Conservation (phyloP, 2,329 filamentous ascomycete species). For the Reticulascus tulasneorum region DNA sequence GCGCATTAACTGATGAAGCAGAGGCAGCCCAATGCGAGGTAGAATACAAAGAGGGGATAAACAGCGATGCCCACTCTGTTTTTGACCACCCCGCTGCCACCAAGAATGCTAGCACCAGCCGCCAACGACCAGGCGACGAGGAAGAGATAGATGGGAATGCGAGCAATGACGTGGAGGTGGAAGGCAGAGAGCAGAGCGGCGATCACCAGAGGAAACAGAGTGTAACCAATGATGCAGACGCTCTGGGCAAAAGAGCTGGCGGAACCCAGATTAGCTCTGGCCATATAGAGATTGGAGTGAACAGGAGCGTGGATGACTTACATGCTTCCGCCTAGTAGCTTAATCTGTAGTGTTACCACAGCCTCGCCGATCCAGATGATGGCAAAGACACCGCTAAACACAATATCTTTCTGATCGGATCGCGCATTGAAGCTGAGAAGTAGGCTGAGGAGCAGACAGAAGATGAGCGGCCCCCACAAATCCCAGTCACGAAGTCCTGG, state of each 20-base stretch:
- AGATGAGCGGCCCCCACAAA: conserved; percentile 93
- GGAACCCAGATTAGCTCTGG: neutral
- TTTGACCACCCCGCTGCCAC: conserved; percentile 91
- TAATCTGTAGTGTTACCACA: conserved; percentile 96
- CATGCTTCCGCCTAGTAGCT: conserved; percentile 94
- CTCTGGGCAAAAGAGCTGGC: conserved; percentile 93
- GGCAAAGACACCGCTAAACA: conserved; percentile 95
- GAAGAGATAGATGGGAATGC: conserved; percentile 87
- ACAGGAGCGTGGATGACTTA: conserved; percentile 45
- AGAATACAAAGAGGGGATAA: conserved; percentile 93
- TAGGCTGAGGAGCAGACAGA: conserved; percentile 84
- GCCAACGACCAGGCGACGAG: conserved; percentile 91
- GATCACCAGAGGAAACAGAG: conserved; percentile 92
- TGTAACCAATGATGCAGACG: conserved; percentile 97
- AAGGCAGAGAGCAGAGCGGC: conserved; percentile 86
- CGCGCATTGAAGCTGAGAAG: conserved; percentile 80
- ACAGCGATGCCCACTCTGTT: conserved; percentile 92
- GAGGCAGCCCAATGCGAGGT: conserved; percentile 84
- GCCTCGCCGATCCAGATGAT: conserved; percentile 97
- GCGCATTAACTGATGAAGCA: conserved; percentile 84
- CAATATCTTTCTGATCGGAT: conserved; percentile 75
- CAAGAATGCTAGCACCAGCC: conserved; percentile 91
- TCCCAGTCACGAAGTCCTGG: conserved; percentile 95
- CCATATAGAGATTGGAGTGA: neutral
- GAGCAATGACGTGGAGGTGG: conserved; percentile 70